Conservation (phyloP, 768 basidiomycete genomes). For the Russula lepida region DNA sequence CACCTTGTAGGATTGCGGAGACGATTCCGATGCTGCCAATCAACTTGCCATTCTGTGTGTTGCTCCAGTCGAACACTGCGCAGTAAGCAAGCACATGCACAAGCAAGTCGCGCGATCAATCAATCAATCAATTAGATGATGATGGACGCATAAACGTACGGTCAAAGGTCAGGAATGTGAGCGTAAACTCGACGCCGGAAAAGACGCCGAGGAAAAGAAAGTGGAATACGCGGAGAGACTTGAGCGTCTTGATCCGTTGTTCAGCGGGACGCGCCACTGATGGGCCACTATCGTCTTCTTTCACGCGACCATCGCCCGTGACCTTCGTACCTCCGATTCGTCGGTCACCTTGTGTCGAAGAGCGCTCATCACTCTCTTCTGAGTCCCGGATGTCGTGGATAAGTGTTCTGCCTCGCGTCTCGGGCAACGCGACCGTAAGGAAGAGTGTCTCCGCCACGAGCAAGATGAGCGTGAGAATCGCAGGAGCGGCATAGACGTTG, state of each 20-base stretch:
- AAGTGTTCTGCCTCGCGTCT: constrained; percentile 51
- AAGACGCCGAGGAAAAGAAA: constrained; percentile 84
- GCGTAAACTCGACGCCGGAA: constrained; percentile 93
- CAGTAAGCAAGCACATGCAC: neutral
- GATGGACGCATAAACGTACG: constrained; percentile 37
- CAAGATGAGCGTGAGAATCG: constrained; percentile 69
- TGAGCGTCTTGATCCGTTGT: constrained; percentile 50
- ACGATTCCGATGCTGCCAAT: constrained; percentile 86
- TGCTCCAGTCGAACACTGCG: constrained; percentile 81
- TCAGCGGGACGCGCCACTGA: constrained; percentile 26
- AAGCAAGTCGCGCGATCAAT: neutral
- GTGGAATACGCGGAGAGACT: constrained; percentile 58
- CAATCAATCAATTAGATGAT: too few relatives aligned
- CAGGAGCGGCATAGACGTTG: constrained; percentile 91
- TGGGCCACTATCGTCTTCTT: neutral
- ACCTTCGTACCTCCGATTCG: neutral
- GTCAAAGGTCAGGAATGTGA: constrained; percentile 91
- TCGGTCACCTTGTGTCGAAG: neutral
- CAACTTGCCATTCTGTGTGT: constrained; percentile 78
- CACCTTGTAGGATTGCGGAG: constrained; percentile 85
- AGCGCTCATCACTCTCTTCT: constrained; percentile 21
- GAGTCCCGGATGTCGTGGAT: neutral
- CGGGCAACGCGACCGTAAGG: constrained; percentile 67
- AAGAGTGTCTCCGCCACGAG: constrained; percentile 75
- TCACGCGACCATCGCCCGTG: too few relatives aligned